phyloP scores from a whole-genome alignment of 345 rosid genomes.

The Citrus mangshanensis region DNA sequence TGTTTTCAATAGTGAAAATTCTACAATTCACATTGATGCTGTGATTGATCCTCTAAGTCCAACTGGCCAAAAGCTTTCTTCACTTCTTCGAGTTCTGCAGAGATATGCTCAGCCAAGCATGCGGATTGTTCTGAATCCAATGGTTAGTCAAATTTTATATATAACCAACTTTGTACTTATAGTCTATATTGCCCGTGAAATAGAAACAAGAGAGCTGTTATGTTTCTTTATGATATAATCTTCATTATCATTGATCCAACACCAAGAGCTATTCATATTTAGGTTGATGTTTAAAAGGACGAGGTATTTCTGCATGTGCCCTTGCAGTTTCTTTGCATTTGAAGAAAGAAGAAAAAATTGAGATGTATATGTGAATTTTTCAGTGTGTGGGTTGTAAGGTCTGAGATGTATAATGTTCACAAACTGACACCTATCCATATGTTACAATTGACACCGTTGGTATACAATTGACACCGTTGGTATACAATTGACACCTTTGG shows the following conservation, averaged over 20 bases:
- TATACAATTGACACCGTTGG: not conserved
- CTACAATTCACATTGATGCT: slow-evolving; percentile 88
- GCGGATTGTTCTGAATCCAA: slow-evolving; percentile 87
- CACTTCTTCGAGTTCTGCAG: slow-evolving; percentile 71
- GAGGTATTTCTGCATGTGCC: not conserved
- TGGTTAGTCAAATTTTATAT: slow-evolving; percentile 56
- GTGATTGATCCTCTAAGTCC: slow-evolving; percentile 95
- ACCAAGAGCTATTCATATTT: not conserved
- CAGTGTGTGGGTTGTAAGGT: not conserved
- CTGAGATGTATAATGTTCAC: not conserved
- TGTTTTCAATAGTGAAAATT: slow-evolving; percentile 62
- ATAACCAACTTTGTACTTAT: not conserved
- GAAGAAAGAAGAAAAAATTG: not conserved
- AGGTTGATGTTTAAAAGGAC: not conserved
- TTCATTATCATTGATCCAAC: not conserved
- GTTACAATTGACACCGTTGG: not conserved
- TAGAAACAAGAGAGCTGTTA: slow-evolving; percentile 1
- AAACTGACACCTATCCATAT: not conserved
- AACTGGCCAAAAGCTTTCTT: slow-evolving; percentile 83
- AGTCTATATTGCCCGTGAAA: not conserved
- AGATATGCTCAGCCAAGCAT: slow-evolving; percentile 85
- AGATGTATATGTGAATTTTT: not conserved
- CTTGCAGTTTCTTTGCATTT: not conserved
- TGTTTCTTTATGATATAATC: not conserved
- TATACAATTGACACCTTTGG: not conserved